Conservation (phyloP, 805 yeast species). For the Torulaspora maleeae region DNA sequence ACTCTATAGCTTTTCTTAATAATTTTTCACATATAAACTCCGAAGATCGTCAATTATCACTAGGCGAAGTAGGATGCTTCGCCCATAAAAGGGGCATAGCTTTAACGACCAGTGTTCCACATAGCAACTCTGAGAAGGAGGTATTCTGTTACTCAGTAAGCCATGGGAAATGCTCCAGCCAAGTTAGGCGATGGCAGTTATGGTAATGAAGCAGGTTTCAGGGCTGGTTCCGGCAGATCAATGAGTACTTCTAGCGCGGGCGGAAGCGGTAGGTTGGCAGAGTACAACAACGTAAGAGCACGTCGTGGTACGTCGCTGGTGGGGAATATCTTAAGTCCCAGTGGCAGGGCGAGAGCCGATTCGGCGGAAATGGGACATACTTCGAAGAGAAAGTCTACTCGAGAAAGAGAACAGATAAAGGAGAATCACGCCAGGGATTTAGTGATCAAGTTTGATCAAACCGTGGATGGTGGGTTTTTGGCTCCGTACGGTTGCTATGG, state of each 20-base stretch:
- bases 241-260: conserved; percentile 7
- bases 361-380: conserved; percentile 15
- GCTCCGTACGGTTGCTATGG: conserved; percentile 90
- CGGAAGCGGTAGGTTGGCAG: conserved; percentile 7
- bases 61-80: not conserved
- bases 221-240: conserved; percentile 4
- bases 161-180: conserved; percentile 48
- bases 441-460: conserved; percentile 58
- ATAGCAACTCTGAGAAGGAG: not conserved
- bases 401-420: conserved; percentile 49
- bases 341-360: conserved; percentile 26
- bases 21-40: not conserved
- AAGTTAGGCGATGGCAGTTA: conserved; percentile 37
- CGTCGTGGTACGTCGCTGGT: conserved; percentile 29
- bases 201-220: conserved; percentile 12
- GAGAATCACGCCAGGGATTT: conserved; percentile 54
- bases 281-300: conserved; percentile 10
- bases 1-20: not conserved
- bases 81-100: not conserved
- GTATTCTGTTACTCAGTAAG: not conserved
- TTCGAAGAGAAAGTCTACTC: conserved; percentile 40
- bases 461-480: conserved; percentile 89
- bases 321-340: conserved; percentile 22
- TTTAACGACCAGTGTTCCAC: not conserved
- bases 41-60: not conserved